Base-by-base conservation (phyloP, 495 filamentous ascomycete species). In the Penicillium canariense region DNA sequence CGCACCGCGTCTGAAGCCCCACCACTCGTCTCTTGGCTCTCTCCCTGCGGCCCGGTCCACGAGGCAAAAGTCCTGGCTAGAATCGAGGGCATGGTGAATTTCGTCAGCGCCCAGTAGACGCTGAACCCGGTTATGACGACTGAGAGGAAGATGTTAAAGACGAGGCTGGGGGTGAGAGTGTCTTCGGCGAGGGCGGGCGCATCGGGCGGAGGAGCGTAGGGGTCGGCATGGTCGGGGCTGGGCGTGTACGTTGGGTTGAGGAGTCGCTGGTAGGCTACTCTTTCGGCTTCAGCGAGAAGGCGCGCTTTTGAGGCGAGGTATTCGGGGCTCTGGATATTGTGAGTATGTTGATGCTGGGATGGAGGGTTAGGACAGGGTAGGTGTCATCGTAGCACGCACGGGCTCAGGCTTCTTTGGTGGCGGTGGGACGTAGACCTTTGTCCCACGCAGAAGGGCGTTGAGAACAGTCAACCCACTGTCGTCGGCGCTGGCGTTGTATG, bases 241-340 rank as follows among this genome's bases (percentile, higher is more conserved):
- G 65, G 58, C 15, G 63, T 66, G 31, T 77, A 68, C 9, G 70
- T n/a, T 71, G 75, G 50, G 67, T 72, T 52, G 43, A 86, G 69
- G 79, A 96, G 87, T 55, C 85, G 81, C 49, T 88, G 81, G 73
- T 97, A 98, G 10, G 81, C 78, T 45, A 86, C 82, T 60, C 84
- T 74, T 73, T 97, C 91, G 63, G 88, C 85, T 60, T 91, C 84
- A 40, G 78, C 78, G 39, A 90, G 89, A 20, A 98, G 85, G 15
- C 87, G 82, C 2, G 84, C 81, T 93, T 97, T 98, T 3, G 94
- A 72, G 7, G 84, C 89, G 70, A 92, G 89, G 73, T 94, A 97
- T 77, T 95, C 90, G 7, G 87, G 74, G 10, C 82, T 87, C 90
- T 97, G 54, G 1, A 31, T 52, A 66, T 54, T 66, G 61, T 8